phyloP scores from a whole-genome alignment of 2,329 filamentous ascomycete genomes.

The Madurella mycetomatis region DNA sequence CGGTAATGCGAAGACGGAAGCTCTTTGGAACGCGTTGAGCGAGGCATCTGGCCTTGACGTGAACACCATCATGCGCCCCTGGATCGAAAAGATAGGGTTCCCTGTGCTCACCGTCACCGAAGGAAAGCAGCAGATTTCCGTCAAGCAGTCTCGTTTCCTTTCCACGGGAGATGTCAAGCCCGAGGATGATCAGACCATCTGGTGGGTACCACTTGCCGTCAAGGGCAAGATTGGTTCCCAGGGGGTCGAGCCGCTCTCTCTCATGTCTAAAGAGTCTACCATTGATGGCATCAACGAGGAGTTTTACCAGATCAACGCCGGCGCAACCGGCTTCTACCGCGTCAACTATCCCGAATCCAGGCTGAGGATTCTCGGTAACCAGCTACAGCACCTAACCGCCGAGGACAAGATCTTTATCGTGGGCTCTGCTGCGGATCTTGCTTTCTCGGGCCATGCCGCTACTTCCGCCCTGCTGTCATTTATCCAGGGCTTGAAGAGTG shows the following conservation, averaged over 20 bases:
- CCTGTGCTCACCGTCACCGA: conserved; percentile 84
- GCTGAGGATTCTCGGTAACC: conserved; percentile 72
- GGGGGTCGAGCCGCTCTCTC: conserved; percentile 59
- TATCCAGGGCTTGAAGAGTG: conserved; percentile 74
- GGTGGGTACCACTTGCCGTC: conserved; percentile 91
- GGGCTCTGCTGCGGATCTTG: conserved; percentile 83
- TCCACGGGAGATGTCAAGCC: conserved; percentile 86
- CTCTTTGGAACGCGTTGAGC: conserved; percentile 84
- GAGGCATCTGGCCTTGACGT: conserved; percentile 86
- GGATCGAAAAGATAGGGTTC: conserved; percentile 95
- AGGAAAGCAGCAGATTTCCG: conserved; percentile 72
- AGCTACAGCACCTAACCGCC: conserved; percentile 69
- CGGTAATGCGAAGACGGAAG: conserved; percentile 83
- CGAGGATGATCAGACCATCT: conserved; percentile 85
- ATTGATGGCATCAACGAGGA: conserved; percentile 68
- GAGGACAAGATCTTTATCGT: conserved; percentile 92
- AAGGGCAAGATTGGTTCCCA: conserved; percentile 67
- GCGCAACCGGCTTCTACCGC: conserved; percentile 83
- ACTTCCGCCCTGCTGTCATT: conserved; percentile 80
- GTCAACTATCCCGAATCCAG: conserved; percentile 89
- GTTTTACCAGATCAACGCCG: conserved; percentile 92
- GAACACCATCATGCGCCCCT: conserved; percentile 80
- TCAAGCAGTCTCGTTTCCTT: conserved; percentile 86
- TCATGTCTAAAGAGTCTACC: conserved; percentile 73
- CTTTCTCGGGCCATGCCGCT: conserved; percentile 78